A percentile compares a stretch with the other conserved stretches of the same genome.
These are phyloP conservation scores for Cercis canadensis DNA, from an alignment of 306 rosid genomes.

Conservation along the genomic window DNA sequence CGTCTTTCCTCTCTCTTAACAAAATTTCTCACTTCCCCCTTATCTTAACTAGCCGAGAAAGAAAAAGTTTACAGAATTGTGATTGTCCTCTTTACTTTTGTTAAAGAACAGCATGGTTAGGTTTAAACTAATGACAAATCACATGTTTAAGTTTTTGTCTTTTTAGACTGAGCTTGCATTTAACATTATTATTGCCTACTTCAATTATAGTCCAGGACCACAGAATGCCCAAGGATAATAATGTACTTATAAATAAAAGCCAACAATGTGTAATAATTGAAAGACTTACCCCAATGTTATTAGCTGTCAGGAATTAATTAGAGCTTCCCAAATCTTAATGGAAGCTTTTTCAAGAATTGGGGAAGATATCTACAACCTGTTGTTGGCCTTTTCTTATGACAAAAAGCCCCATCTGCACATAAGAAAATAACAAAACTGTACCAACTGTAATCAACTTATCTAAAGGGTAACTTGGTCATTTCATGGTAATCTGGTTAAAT, in stretches of 20 bases:
- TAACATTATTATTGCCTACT: conserved; percentile 63
- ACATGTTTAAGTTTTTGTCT: conserved; percentile 48
- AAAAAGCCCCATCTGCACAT: conserved; percentile 43
- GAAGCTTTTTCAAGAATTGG: conserved; percentile 62
- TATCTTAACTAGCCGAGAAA: too few species aligned
- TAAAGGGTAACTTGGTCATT: conserved; percentile 58
- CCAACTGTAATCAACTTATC: conserved; percentile 46
- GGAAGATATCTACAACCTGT: conserved; percentile 60
- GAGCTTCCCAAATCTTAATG: conserved; percentile 71
- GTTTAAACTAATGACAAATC: conserved; percentile 43
- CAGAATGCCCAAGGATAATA: conserved; percentile 50
- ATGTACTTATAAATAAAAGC: conserved; percentile 52
- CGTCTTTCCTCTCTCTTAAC: too few species aligned
- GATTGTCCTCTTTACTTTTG: conserved; percentile 1
- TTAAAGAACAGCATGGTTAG: conserved; percentile 35
- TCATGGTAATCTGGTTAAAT: conserved; percentile 35
- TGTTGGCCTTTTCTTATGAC: conserved; percentile 43
- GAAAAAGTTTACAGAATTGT: conserved; percentile 11
- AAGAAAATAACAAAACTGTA: conserved; percentile 36
- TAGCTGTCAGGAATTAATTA: conserved; percentile 85
- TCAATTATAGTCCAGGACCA: conserved; percentile 70
- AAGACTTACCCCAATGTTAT: conserved; percentile 67
- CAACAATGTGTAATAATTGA: conserved; percentile 61
- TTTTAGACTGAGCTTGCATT: conserved; percentile 47
- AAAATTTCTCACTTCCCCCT: too few species aligned